Base-by-base conservation (phyloP, 2,329 filamentous ascomycete species). In the Passalora sequoiae region DNA sequence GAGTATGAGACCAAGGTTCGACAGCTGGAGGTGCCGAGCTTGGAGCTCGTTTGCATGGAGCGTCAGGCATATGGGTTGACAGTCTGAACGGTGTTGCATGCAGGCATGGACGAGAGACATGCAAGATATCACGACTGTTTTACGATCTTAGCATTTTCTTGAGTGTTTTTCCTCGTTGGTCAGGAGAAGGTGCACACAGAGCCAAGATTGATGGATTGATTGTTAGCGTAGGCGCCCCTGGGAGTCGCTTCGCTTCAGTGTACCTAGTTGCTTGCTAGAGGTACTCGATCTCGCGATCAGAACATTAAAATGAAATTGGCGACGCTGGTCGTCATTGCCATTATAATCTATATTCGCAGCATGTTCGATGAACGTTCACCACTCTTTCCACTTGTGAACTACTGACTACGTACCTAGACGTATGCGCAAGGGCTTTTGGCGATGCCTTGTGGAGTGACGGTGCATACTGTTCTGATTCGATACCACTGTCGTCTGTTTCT, bases 1-100 rank as follows among this genome's bases (percentile, higher is more conserved):
- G 47, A 57, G 31, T 63, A 66, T 39, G 60, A 65, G 25, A 43
- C 50, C 24, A 49, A 49, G 40, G 46, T 50, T 17, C 43, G 46
- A 9, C 43, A 49, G 40, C 40, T 50, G 13, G 52, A 55, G 31
- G 36, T 43, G 17, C 52, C 52, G 10, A 45, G 32, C 13, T 19
- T 50, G 28, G 49, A 55, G 19, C 40, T 45, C 10, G 45, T 55
- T 8, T 47, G 43, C 28, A 43, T 47, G 38, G 50, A 55, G 47
- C 40, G 52, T 12, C 21, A 30, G 27, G 37, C 49, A 16, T 36
- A 46, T 21, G 52, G 52, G 3, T 13, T 55, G 21, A 29, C 47
- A 3, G 35, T 50, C 36, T 53, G 39, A 44, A 35, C 17, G 10
- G 7, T 6, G 20, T 20, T 12, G 3, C 32, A 21, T n/a, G 13